phyloP scores from a whole-genome alignment of 768 basidiomycete genomes.

The Lyophyllum decastes region DNA sequence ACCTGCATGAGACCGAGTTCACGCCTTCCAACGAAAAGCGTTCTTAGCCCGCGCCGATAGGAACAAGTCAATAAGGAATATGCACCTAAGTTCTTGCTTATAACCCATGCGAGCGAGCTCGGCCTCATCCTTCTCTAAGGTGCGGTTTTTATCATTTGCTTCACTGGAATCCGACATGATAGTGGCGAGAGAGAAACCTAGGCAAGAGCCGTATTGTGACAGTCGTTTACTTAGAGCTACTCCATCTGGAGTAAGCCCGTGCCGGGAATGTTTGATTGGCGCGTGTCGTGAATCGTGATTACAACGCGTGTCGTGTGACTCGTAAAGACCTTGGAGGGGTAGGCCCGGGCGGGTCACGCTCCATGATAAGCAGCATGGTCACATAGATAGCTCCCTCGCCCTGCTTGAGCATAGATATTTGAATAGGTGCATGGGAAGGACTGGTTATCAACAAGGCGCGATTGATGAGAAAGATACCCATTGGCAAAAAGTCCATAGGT shows the following conservation, averaged over 20 bases:
- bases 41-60: neutral
- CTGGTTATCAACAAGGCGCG: too few relatives aligned
- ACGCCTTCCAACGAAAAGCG: slow-evolving; percentile 38
- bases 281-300: neutral
- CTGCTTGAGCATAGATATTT: too few relatives aligned
- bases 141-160: neutral
- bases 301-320: neutral
- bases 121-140: slow-evolving; percentile 20
- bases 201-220: neutral
- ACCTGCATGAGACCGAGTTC: slow-evolving; percentile 66
- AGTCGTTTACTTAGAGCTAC: neutral
- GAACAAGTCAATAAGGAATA: neutral
- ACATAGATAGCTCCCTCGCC: too few relatives aligned
- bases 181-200: neutral
- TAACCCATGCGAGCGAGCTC: slow-evolving; percentile 26
- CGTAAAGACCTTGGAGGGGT: too few relatives aligned
- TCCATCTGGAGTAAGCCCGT: neutral
- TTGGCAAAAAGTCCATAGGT: too few relatives aligned
- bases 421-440: too few relatives aligned
- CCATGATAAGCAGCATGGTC: too few relatives aligned
- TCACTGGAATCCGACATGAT: neutral
- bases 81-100: slow-evolving; percentile 23
- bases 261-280: neutral
- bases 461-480: too few relatives aligned
- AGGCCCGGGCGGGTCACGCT: neutral